phyloP scores from a whole-genome alignment of 805 yeast species.

The Candida pini region DNA sequence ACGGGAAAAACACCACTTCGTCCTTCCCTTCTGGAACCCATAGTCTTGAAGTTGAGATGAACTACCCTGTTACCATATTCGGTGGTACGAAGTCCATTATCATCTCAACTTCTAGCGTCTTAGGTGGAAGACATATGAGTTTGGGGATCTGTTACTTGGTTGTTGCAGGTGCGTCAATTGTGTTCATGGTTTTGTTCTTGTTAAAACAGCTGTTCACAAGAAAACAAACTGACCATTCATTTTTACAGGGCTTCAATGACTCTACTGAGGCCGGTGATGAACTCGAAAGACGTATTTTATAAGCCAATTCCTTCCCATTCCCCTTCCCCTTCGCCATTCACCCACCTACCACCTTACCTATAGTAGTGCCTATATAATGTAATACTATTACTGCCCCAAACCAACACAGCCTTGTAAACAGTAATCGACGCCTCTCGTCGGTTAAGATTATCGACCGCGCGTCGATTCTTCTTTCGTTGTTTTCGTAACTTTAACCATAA shows the following conservation, averaged over 20 bases:
- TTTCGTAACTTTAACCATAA: no score
- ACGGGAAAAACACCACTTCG: slow-evolving; percentile 61
- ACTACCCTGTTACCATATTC: slow-evolving; percentile 76
- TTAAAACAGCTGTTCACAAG: slow-evolving; percentile 65
- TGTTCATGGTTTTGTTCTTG: slow-evolving; percentile 70
- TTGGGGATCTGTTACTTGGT: slow-evolving; percentile 81
- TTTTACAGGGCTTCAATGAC: slow-evolving; percentile 22
- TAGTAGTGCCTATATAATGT: no score
- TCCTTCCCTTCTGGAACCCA: slow-evolving; percentile 63
- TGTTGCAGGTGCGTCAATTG: slow-evolving; percentile 71
- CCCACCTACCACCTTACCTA: not conserved
- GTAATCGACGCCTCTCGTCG: no score
- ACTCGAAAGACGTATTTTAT: slow-evolving; percentile 16
- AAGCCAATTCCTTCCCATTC: not conserved
- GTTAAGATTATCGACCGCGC: no score
- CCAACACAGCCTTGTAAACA: no score
- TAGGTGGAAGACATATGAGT: slow-evolving; percentile 85
- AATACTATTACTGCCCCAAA: no score
- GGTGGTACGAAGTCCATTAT: slow-evolving; percentile 89
- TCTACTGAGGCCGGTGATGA: slow-evolving; percentile 5
- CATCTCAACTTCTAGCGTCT: slow-evolving; percentile 70
- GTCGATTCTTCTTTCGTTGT: no score
- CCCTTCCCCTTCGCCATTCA: not conserved
- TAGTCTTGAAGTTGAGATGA: slow-evolving; percentile 57
- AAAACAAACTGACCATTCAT: slow-evolving; percentile 24